phyloP scores from a whole-genome alignment of 805 yeast genomes.

The Ogataea sp. region DNA sequence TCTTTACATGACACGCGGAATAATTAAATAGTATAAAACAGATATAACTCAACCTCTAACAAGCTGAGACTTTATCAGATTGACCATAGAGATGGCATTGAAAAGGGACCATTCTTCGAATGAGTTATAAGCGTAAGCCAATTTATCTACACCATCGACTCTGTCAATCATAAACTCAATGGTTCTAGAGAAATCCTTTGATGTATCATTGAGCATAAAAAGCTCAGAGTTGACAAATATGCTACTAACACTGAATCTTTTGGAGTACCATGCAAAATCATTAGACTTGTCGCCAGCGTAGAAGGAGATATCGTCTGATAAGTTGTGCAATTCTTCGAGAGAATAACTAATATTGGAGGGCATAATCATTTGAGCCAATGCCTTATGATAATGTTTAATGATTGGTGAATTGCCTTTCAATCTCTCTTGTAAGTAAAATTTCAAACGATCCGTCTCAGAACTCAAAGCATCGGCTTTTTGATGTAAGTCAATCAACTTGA shows the following conservation, averaged over 20 bases:
- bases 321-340: constrained; percentile 58
- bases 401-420: constrained; percentile 44
- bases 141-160: constrained; percentile 39
- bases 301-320: constrained; percentile 78
- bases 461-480: constrained; percentile 10
- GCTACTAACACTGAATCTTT: constrained; percentile 61
- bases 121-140: constrained; percentile 55
- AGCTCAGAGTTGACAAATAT: constrained; percentile 71
- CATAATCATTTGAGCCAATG: constrained; percentile 51
- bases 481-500: constrained; percentile 25
- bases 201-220: constrained; percentile 70
- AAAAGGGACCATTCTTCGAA: constrained; percentile 74
- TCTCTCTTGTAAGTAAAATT: constrained; percentile 33
- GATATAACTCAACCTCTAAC: constrained; percentile 43
- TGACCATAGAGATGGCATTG: constrained; percentile 53
- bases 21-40: neutral
- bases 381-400: constrained; percentile 34
- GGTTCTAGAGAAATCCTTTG: constrained; percentile 49
- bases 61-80: constrained; percentile 64
- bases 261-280: constrained; percentile 91
- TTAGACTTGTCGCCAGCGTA: constrained; percentile 72
- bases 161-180: constrained; percentile 54
- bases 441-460: constrained; percentile 16
- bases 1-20: neutral
- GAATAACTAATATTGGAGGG: constrained; percentile 57